Evolutionary conservation across 305 asterid genomes (phyloP), one percentile per base, ranked within the genome.

Genomic region (Rubia peregrina): DNA sequence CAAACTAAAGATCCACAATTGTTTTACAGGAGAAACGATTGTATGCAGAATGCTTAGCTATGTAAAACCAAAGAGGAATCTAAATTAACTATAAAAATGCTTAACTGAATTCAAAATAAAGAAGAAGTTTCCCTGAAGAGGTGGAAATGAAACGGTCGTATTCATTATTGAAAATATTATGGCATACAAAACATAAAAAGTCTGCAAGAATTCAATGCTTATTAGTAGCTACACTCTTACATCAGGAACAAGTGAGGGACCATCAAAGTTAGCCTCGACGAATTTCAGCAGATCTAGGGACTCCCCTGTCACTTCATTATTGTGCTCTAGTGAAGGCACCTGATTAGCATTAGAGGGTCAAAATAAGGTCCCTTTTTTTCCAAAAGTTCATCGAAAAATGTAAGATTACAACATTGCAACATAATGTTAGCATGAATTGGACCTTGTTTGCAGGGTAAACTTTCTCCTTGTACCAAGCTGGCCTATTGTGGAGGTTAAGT

Each of bases 381-480:
- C n/a, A 26, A 30, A 24, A 14, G 30, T 67, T 48, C 44, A 6
- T 21, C 57, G 30, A 26, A 22, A 57, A 19, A 7, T 57, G 13
- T 9, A 21, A 19, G 46, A 49, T 49, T 13, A 14, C 7, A 44
- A 44, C 11, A 44, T 61, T 61, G 7, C 40, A 36, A 4, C 40
- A 36, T 36, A 41, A n/a, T 7, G 44, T 41, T 19, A 65, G 46
- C 36, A 9, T 11, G 56, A 42, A 7, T 38, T 71, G 44, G 63
- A 89, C 96, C 96, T 89, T 89, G 77, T 91, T 87, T 79, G 80
- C 78, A 41, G 95, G 90, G 78, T 89, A 88, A 46, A 91, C 90
- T 77, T 89, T 91, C 77, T 89, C 96, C 84, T 91, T 89, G 57
- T 91, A 91, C 98, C 98, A 91, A 72, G 81, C 75, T 63, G 96